Percentiles rank a stretch among this genome's conserved stretches.
Evolutionary conservation across 129 eudicot genomes (phyloP).

Genomic region (Pittosporum tobira): DNA sequence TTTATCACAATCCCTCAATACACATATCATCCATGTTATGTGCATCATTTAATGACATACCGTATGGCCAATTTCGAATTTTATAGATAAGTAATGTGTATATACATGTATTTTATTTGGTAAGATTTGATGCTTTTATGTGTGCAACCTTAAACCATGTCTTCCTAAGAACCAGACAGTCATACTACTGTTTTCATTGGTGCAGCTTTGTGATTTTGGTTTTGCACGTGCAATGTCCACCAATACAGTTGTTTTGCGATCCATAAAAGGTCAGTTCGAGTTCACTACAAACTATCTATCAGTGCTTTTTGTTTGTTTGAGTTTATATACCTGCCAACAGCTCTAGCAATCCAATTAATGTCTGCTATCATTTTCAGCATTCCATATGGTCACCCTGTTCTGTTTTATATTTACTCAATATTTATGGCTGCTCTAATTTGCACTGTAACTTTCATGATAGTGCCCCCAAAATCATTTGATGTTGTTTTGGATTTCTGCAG

Average conservation of each 20-base stretch:
- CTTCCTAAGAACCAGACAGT: slow-evolving; percentile 2
- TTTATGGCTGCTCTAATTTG: background rate
- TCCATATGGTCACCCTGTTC: background rate
- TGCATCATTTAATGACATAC: too few species aligned
- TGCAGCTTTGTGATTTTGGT: slow-evolving; percentile 98
- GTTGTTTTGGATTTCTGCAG: background rate
- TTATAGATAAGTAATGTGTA: background rate
- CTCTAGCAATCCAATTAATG: background rate
- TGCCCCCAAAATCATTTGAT: background rate
- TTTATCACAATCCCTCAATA: too few species aligned
- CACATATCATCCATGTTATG: too few species aligned
- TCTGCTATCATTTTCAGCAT: background rate
- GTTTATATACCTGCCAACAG: background rate
- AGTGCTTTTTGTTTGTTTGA: background rate
- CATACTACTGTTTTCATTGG: slow-evolving; percentile 12
- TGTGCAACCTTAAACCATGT: background rate
- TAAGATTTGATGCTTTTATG: background rate
- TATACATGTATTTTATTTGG: background rate
- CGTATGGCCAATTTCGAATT: background rate
- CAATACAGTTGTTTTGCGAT: slow-evolving; percentile 90
- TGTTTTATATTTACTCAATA: background rate
- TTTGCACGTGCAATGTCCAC: slow-evolving; percentile 99
- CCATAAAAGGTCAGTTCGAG: slow-evolving; percentile 69
- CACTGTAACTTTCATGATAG: background rate
- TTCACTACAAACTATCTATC: background rate